Base-by-base conservation (phyloP, 306 rosid species). In the Fragaria iinumae region DNA sequence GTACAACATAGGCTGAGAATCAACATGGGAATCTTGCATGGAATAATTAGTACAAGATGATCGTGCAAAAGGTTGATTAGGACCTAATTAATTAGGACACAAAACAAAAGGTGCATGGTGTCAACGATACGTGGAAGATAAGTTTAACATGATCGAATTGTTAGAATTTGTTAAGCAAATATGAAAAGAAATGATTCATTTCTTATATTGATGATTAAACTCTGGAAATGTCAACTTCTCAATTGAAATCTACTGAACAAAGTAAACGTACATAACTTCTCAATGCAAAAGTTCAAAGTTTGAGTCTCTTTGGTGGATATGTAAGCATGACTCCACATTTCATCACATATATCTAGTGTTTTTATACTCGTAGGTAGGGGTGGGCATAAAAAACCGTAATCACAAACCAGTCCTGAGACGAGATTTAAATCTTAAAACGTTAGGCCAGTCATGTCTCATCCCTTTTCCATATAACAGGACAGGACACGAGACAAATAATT, bases 251-350 rank as follows among this genome's bases (percentile, higher is more conserved):
- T 52, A 18, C 16, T 6, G 23, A 52, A 18, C 2, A 6, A 52
- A 17, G 6, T 20, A 17, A 17, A 52, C 6, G 7, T 18, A 6
- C 44, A 6, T 39, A 52, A 18, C n/a, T 49, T 49, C n/a, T 49
- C 16, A 18, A 52, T 6, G 23, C 23, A 52, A 52, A 52, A 67
- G 67, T 27, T 69, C 59, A 62, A 50, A 11, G 11, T 41, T 71
- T 76, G 47, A 75, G 59, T 69, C 69, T 73, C 27, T 60, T 18
- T 69, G 56, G 76, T 17, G 38, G 38, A 27, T 63, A 29, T 78
- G 84, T 78, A 52, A 72, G 78, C 74, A 62, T 81, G 80, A 83
- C 79, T 64, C 45, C 78, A 67, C 55, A 53, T 16, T 78, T 23
- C 72, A 62, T 70, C 60, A 60, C 62, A 29, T 17, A 49, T 32